These are phyloP conservation scores for Picea engelmannii DNA, from an alignment of 83 land plant species.

Conservation along the genomic window DNA sequence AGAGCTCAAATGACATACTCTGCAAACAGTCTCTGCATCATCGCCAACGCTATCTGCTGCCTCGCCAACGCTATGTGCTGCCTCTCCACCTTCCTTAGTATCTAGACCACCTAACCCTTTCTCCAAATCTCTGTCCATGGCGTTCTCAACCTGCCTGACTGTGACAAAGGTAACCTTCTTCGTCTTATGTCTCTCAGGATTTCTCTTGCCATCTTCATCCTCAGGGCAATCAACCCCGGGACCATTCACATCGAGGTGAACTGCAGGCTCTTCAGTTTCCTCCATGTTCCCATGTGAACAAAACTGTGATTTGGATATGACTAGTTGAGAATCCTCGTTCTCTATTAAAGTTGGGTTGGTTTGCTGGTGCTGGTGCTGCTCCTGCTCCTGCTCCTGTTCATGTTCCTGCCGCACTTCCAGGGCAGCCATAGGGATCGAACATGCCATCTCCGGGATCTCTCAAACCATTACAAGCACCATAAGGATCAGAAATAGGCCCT, in stretches of 20 bases:
- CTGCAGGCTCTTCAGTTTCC: background rate
- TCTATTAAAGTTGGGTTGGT: background rate
- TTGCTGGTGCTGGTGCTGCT: too few relatives aligned
- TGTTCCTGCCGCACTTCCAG: too few relatives aligned
- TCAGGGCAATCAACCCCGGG: background rate
- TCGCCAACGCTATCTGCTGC: background rate
- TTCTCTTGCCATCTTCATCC: background rate
- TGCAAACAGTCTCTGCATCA: constrained; percentile 40
- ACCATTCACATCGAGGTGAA: background rate
- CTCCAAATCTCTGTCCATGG: constrained; percentile 17
- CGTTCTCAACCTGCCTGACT: constrained; percentile 8
- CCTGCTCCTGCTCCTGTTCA: too few relatives aligned
- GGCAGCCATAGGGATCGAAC: background rate
- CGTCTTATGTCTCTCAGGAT: constrained; percentile 5
- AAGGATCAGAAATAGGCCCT: background rate
- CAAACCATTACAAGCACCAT: background rate
- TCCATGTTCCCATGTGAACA: background rate
- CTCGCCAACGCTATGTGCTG: too few relatives aligned
- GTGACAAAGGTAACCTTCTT: background rate
- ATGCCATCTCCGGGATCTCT: constrained; percentile 3
- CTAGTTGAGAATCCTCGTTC: background rate
- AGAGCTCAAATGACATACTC: constrained; percentile 50
- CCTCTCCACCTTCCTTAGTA: constrained; percentile 20
- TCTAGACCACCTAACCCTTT: constrained; percentile 25
- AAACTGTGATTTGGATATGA: background rate